Conservation (phyloP, 768 basidiomycete species). For the Pleurotus giganteus region DNA sequence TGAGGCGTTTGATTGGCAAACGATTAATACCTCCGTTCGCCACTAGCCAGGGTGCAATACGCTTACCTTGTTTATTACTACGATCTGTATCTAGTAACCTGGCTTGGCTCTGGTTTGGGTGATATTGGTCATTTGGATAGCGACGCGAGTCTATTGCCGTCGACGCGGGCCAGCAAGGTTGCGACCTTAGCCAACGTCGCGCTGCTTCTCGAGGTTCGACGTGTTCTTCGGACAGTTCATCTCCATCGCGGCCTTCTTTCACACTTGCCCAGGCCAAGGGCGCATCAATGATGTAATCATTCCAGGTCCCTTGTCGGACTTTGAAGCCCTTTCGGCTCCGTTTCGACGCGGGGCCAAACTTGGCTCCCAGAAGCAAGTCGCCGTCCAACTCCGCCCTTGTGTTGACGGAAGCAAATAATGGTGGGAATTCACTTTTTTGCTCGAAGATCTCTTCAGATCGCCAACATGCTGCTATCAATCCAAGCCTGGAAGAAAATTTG, state of each 20-base stretch:
- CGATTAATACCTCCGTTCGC: constrained; percentile 7
- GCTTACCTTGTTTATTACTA: constrained; percentile 4
- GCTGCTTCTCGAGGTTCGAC: not conserved
- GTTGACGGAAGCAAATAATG: constrained; percentile 4
- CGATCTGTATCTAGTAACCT: not conserved
- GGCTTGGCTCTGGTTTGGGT: not conserved
- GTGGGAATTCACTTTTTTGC: constrained; percentile 1
- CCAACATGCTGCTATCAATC: not conserved
- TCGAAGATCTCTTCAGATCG: constrained; percentile 1
- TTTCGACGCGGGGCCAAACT: constrained; percentile 1
- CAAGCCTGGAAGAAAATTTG: too few relatives aligned
- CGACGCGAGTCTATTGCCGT: not conserved
- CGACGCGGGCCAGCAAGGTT: constrained; percentile 2
- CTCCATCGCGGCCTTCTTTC: constrained; percentile 3
- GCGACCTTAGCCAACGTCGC: not conserved
- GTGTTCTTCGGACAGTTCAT: constrained; percentile 1
- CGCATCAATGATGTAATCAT: constrained; percentile 12
- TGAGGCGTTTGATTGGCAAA: constrained; percentile 7
- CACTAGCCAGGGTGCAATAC: constrained; percentile 3
- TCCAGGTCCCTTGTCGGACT: constrained; percentile 3
- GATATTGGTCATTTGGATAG: constrained; percentile 3
- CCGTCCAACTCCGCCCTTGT: not conserved
- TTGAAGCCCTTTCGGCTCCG: constrained; percentile 3
- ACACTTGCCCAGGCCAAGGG: constrained; percentile 6
- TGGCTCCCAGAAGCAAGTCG: not conserved